phyloP scores from a whole-genome alignment of 2,329 filamentous ascomycete species.

The Epichloe gansuensis region DNA sequence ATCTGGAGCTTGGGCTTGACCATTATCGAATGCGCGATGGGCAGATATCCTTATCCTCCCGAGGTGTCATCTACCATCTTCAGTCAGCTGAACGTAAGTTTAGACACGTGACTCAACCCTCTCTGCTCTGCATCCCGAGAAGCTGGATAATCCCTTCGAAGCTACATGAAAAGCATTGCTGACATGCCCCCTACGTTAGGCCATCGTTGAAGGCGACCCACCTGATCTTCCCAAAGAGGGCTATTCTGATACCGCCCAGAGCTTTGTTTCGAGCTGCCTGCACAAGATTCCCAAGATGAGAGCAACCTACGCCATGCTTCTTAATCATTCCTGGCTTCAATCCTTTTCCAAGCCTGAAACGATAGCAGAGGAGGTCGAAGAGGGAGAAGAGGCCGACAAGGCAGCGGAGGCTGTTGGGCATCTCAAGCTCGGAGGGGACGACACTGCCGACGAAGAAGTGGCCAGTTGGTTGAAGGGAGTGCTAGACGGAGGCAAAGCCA shows the following conservation, averaged over 20 bases:
- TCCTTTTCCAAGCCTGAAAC: conserved; percentile 63
- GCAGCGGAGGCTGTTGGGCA: conserved; percentile 31
- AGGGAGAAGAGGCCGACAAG: conserved; percentile 36
- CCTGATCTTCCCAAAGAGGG: conserved; percentile 68
- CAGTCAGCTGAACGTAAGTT: conserved; percentile 81
- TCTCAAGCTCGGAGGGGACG: conserved; percentile 25
- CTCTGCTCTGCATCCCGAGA: not conserved
- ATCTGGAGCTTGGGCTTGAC: conserved; percentile 94
- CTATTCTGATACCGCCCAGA: conserved; percentile 67
- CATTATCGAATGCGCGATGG: conserved; percentile 91
- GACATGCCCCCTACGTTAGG: conserved; percentile 37
- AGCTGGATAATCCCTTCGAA: too few species aligned
- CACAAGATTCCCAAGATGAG: conserved; percentile 86
- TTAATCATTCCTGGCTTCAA: conserved; percentile 80
- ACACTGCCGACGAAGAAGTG: conserved; percentile 61
- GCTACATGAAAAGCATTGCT: not conserved
- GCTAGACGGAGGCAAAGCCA: conserved; percentile 44
- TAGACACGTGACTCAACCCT: not conserved
- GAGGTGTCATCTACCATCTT: conserved; percentile 98
- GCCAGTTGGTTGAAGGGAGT: conserved; percentile 70
- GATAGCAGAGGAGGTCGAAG: conserved; percentile 58
- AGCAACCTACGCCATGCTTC: conserved; percentile 84
- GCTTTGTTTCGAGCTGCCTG: conserved; percentile 80
- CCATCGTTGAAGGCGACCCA: conserved; percentile 94
- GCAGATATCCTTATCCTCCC: conserved; percentile 88